Evolutionary conservation across 352 stramenopile genomes (phyloP).

Genomic region (Nothophytophthora sp.): DNA sequence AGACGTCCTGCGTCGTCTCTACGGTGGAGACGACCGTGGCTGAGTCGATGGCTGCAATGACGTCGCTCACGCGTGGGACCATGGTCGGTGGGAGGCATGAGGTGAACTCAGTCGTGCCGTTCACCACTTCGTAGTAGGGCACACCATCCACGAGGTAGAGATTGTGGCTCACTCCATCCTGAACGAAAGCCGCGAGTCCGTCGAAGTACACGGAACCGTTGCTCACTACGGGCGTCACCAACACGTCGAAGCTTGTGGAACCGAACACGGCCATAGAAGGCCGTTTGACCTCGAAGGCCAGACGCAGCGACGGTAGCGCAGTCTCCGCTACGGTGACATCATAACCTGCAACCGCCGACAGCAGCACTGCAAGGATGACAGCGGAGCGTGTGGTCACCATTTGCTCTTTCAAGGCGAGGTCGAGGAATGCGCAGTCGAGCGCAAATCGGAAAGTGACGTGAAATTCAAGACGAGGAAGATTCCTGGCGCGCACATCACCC

Average conservation of each 20-base stretch:
- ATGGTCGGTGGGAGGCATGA: slow-evolving; percentile 23
- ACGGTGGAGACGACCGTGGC: slow-evolving; percentile 33
- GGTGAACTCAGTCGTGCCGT: slow-evolving; percentile 13
- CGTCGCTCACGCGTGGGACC: slow-evolving; percentile 29
- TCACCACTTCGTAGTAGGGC: slow-evolving; percentile 28
- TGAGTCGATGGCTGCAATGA: slow-evolving; percentile 31
- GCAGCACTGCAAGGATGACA: neutral
- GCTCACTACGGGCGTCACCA: slow-evolving; percentile 25
- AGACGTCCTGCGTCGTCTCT: slow-evolving; percentile 41
- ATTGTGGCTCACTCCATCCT: slow-evolving; percentile 33
- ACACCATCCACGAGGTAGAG: slow-evolving; percentile 38
- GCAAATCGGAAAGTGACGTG: slow-evolving; percentile 11
- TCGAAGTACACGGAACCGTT: slow-evolving; percentile 33
- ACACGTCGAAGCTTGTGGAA: slow-evolving; percentile 29
- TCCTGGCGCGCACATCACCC: too few species aligned
- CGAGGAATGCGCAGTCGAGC: too few species aligned
- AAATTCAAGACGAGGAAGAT: too few species aligned
- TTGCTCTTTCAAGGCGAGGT: too few species aligned
- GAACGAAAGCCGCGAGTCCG: slow-evolving; percentile 31
- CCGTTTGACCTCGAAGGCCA: slow-evolving; percentile 40
- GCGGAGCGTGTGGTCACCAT: slow-evolving; percentile 6
- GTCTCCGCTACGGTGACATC: neutral
- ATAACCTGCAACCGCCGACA: neutral
- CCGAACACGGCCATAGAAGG: slow-evolving; percentile 39
- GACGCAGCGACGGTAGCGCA: slow-evolving; percentile 18